These are phyloP conservation scores for Rhodotorula graminis DNA, from an alignment of 768 basidiomycete genomes.

Conservation along the genomic window DNA sequence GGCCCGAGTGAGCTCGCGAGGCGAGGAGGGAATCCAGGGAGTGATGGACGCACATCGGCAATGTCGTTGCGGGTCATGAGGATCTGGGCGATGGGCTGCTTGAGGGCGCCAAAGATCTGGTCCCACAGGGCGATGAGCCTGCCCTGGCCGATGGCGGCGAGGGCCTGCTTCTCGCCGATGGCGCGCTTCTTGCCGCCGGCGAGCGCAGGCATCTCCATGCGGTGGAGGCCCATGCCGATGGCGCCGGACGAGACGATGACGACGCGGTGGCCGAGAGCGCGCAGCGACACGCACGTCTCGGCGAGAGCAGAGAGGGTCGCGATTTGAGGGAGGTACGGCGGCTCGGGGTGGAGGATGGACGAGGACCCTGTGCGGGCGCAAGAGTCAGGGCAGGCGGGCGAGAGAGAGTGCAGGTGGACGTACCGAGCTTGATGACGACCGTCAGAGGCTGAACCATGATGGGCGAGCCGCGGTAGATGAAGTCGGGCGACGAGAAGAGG, in stretches of 20 bases:
- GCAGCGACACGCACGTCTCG: conserved; percentile 77
- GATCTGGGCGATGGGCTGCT: conserved; percentile 92
- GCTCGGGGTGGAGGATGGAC: conserved; percentile 84
- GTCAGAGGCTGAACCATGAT: conserved; percentile 20
- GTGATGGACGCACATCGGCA: conserved; percentile 67
- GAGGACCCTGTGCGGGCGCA: conserved; percentile 64
- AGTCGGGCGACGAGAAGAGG: background rate
- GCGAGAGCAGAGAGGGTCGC: conserved; percentile 87
- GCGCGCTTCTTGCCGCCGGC: conserved; percentile 56
- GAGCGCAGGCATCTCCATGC: conserved; percentile 64
- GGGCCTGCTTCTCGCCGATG: conserved; percentile 87
- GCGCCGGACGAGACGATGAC: conserved; percentile 95
- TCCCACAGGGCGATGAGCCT: conserved; percentile 95
- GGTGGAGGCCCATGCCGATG: conserved; percentile 88
- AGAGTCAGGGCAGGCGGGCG: background rate
- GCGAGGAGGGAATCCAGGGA: background rate
- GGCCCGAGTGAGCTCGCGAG: background rate
- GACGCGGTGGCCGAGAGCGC: conserved; percentile 79
- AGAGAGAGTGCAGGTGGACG: background rate
- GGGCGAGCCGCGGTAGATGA: background rate
- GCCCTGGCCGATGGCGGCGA: conserved; percentile 96
- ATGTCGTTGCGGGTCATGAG: conserved; percentile 92
- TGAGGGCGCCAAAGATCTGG: conserved; percentile 86
- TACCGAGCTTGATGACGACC: conserved; percentile 37
- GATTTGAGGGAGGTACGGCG: conserved; percentile 82